Evolutionary conservation across 169 alveolate species (phyloP).

Genomic region (Cyclospora cayetanensis): DNA sequence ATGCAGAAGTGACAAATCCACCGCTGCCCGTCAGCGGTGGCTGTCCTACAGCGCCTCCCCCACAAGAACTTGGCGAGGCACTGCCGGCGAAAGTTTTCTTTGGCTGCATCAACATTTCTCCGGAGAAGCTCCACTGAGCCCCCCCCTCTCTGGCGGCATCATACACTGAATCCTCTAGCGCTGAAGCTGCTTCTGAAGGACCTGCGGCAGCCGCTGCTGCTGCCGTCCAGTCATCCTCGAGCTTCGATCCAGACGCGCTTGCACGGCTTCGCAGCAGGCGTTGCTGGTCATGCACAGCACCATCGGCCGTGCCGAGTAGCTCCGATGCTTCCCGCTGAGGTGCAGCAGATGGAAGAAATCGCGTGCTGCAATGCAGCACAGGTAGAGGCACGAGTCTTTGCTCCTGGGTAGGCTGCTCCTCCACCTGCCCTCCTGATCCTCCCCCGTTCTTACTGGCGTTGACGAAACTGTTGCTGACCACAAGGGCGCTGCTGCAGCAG

Average conservation of each 20-base stretch:
- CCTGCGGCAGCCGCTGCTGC: slow-evolving; percentile 20
- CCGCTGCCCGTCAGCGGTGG: no score
- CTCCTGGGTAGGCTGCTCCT: neutral
- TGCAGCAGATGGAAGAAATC: slow-evolving; percentile 9
- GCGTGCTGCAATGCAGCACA: slow-evolving; percentile 40
- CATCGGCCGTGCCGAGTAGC: neutral
- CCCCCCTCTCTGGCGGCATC: slow-evolving; percentile 21
- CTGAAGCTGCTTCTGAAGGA: neutral
- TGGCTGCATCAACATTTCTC: neutral
- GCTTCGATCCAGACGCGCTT: neutral
- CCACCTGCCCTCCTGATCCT: neutral
- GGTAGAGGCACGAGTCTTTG: neutral
- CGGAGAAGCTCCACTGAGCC: neutral
- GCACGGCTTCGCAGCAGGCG: neutral
- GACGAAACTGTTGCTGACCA: neutral
- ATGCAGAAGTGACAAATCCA: no score
- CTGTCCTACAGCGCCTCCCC: neutral
- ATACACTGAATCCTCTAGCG: neutral
- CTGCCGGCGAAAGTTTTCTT: neutral
- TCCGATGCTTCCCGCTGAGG: neutral
- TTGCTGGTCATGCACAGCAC: neutral
- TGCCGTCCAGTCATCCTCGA: slow-evolving; percentile 38
- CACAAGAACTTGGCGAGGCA: neutral
- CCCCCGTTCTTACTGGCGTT: slow-evolving; percentile 5
- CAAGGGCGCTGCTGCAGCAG: slow-evolving; percentile 58